phyloP scores from a whole-genome alignment of 2,329 filamentous ascomycete genomes.

The Aspergillus fischeri region DNA sequence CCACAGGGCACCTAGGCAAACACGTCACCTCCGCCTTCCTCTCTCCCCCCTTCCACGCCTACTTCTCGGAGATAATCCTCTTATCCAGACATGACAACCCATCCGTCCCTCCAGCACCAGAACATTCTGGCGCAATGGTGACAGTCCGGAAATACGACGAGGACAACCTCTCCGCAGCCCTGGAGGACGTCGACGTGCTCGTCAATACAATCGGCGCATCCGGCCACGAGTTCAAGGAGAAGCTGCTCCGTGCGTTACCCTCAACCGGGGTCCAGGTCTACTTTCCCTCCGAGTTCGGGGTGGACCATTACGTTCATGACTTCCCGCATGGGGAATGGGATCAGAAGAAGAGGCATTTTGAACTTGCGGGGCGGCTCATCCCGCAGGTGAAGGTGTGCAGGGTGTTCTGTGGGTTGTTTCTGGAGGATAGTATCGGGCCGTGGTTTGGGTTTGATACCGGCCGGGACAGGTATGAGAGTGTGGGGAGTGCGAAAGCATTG shows the following conservation, averaged over 20 bases:
- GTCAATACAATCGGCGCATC: conserved; percentile 26
- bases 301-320: conserved; percentile 36
- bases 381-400: conserved; percentile 24
- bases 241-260: conserved; percentile 20
- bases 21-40: conserved; percentile 22
- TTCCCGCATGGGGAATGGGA: conserved; percentile 34
- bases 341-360: conserved; percentile 27
- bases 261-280: conserved; percentile 27
- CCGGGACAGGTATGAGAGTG: conserved; percentile 24
- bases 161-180: conserved; percentile 17
- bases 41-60: conserved; percentile 11
- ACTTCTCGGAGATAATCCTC: conserved; percentile 23
- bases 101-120: neutral
- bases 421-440: conserved; percentile 32
- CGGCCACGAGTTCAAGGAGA: conserved; percentile 28
- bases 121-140: conserved; percentile 5
- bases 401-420: conserved; percentile 30
- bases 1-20: conserved; percentile 23
- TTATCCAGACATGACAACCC: conserved; percentile 15
- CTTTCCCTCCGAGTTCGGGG: conserved; percentile 37
- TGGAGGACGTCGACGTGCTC: conserved; percentile 30
- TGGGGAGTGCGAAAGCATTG: conserved; percentile 20
- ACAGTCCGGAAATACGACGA: conserved; percentile 17
- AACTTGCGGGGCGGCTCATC: conserved; percentile 13
- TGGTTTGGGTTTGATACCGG: conserved; percentile 32